Percentiles rank a stretch among this genome's conserved stretches.
phyloP scores from a whole-genome alignment of 75 land plant species.

The Ceratopteris richardii region DNA sequence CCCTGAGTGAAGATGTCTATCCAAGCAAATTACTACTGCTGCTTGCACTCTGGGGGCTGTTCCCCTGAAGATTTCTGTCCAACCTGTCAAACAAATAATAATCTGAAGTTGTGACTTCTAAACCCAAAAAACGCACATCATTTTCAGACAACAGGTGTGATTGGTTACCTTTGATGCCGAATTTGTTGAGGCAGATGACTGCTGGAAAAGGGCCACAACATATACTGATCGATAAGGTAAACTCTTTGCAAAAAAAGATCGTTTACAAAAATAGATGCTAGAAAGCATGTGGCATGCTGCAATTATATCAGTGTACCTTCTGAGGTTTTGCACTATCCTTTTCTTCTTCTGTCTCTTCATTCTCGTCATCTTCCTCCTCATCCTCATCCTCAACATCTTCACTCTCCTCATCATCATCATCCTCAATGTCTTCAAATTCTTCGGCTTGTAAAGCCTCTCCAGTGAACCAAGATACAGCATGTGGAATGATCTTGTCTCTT shows the following conservation, averaged over 20 bases:
- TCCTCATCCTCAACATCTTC: constrained; percentile 31
- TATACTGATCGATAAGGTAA: background rate
- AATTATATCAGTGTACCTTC: constrained; percentile 4
- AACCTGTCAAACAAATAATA: background rate
- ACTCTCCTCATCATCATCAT: constrained; percentile 22
- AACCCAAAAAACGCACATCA: background rate
- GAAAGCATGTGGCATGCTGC: too few species aligned
- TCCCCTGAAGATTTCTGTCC: constrained; percentile 14
- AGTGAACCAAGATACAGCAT: constrained; percentile 60
- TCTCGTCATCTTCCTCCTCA: constrained; percentile 32
- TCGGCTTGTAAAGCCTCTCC: constrained; percentile 42
- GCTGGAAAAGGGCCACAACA: background rate
- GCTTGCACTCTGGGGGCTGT: constrained; percentile 37
- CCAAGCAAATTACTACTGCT: constrained; percentile 14
- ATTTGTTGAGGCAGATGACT: background rate
- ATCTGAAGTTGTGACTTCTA: background rate
- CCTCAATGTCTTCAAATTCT: constrained; percentile 42
- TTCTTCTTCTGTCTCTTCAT: constrained; percentile 25
- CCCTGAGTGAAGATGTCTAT: too few species aligned
- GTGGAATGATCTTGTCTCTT: constrained; percentile 48
- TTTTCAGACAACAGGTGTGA: background rate
- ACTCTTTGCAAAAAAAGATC: background rate
- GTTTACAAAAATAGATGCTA: too few species aligned
- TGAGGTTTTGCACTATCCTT: constrained; percentile 9
- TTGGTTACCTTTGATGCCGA: background rate